Percentiles rank a stretch among this genome's conserved stretches.
These are phyloP conservation scores for Corylus heterophylla DNA, from an alignment of 306 rosid genomes.

Conservation along the genomic window DNA sequence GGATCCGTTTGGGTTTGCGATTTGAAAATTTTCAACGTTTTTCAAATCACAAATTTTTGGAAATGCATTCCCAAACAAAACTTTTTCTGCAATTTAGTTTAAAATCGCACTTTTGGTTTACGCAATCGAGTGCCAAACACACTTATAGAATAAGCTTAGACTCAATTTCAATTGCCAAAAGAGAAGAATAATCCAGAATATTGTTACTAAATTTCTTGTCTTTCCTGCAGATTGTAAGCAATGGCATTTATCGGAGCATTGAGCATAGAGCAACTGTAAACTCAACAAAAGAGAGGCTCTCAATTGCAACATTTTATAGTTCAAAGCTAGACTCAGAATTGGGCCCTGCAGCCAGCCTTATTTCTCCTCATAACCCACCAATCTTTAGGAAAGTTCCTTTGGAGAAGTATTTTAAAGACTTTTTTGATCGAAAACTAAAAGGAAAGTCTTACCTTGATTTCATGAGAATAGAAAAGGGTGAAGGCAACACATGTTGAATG, in stretches of 20 bases:
- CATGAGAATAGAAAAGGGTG: constrained; percentile 23
- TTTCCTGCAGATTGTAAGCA: constrained; percentile 24
- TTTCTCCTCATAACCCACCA: constrained; percentile 22
- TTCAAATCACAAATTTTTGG: too few species aligned
- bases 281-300: constrained; percentile 22
- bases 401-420: constrained; percentile 22
- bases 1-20: too few species aligned
- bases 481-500: not conserved
- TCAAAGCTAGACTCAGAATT: constrained; percentile 23
- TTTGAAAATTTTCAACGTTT: too few species aligned
- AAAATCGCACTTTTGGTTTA: too few species aligned
- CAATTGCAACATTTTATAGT: constrained; percentile 27
- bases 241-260: constrained; percentile 25
- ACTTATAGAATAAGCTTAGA: not conserved
- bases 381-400: constrained; percentile 5
- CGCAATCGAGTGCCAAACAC: too few species aligned
- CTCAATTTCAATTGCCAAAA: not conserved
- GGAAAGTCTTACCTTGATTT: constrained; percentile 32
- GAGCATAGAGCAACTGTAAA: constrained; percentile 28
- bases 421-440: constrained; percentile 26
- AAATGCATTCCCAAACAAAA: too few species aligned
- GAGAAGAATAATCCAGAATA: not conserved
- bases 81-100: too few species aligned
- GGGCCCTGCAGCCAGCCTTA: constrained; percentile 29
- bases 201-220: not conserved